A percentile compares a stretch with the other conserved stretches of the same genome.
Evolutionary conservation across 441 rosid genomes (phyloP).

Genomic region (Manihot esculenta): DNA sequence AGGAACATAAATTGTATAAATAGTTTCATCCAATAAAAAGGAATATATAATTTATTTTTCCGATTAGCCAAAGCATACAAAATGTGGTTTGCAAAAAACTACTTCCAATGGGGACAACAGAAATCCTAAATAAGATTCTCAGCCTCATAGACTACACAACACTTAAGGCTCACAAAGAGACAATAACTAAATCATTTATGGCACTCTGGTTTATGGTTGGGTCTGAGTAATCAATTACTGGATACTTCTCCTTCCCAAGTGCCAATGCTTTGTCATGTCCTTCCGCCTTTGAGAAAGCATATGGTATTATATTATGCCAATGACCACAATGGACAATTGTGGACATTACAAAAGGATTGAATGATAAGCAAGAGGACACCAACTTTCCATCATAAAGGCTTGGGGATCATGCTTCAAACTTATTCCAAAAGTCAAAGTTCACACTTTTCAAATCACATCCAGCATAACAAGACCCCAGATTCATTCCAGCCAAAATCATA

Average conservation of each 20-base stretch:
- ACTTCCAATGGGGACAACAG: neutral
- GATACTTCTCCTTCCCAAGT: neutral
- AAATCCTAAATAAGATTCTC: neutral
- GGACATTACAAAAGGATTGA: neutral
- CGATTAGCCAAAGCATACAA: neutral
- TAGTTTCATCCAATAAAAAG: conserved; percentile 3
- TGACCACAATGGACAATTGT: neutral
- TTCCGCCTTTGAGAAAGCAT: no score
- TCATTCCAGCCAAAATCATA: neutral
- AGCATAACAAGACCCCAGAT: neutral
- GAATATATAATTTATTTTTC: neutral
- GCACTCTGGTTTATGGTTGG: neutral
- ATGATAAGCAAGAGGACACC: neutral
- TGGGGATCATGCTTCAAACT: neutral
- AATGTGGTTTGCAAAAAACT: neutral
- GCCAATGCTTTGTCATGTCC: no score
- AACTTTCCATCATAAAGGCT: neutral
- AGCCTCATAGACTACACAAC: neutral
- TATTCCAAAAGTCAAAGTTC: neutral
- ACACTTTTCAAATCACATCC: neutral
- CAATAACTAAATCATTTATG: neutral
- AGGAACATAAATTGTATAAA: conserved; percentile 14
- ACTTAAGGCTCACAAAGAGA: neutral
- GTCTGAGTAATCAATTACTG: neutral
- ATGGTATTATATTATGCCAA: neutral